Percentiles rank a stretch among this genome's conserved stretches.
These are phyloP conservation scores for Nakataea oryzae DNA, from an alignment of 2,329 filamentous ascomycete species.

Conservation along the genomic window DNA sequence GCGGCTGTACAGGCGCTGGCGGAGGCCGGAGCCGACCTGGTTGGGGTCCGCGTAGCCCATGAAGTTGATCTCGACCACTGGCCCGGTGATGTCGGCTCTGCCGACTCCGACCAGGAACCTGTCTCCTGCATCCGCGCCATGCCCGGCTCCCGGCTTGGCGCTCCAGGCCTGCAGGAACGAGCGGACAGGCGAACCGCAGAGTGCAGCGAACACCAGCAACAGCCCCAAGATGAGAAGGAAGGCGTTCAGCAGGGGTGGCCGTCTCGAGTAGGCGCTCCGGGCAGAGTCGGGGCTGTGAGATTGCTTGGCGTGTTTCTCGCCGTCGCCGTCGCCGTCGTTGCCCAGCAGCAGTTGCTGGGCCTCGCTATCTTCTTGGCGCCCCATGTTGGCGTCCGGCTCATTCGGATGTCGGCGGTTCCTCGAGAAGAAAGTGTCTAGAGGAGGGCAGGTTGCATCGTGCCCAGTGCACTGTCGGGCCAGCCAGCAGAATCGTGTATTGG, in stretches of 20 bases:
- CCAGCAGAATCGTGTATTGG: not conserved
- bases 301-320: not conserved
- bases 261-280: not conserved
- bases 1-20: slow-evolving; percentile 76
- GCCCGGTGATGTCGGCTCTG: slow-evolving; percentile 49
- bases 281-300: not conserved
- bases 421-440: not conserved
- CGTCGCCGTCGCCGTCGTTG: not conserved
- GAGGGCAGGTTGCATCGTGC: not conserved
- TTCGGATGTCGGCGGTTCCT: not conserved
- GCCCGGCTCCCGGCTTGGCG: not conserved
- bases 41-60: slow-evolving; percentile 77
- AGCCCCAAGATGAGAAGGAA: not conserved
- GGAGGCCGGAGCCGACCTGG: slow-evolving; percentile 73
- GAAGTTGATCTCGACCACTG: slow-evolving; percentile 80
- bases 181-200: not conserved
- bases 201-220: not conserved
- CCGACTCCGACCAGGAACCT: slow-evolving; percentile 40
- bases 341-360: not conserved
- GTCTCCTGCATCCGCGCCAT: slow-evolving; percentile 17
- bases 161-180: not conserved
- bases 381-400: not conserved
- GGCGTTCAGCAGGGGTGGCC: not conserved
- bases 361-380: not conserved
- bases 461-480: not conserved